Evolutionary conservation across 2,329 filamentous ascomycete species (phyloP).

Genomic region (Fusarium floridanum): DNA sequence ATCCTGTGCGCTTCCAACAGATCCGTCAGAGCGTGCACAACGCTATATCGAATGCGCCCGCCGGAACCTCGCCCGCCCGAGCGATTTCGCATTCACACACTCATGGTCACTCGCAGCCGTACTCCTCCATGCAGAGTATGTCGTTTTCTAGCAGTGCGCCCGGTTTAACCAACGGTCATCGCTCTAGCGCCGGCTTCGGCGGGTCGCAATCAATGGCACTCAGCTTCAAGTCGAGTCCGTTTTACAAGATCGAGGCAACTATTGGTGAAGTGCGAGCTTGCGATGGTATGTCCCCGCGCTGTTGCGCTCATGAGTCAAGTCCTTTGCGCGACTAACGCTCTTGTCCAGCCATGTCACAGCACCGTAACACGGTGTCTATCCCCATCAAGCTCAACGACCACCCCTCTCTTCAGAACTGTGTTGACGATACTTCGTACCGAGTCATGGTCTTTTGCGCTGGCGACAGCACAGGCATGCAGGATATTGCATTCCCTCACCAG

Average conservation of each 20-base stretch:
- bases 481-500: constrained; percentile 91
- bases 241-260: constrained; percentile 78
- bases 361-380: constrained; percentile 63
- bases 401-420: constrained; percentile 66
- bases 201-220: constrained; percentile 33
- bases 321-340: constrained; percentile 11
- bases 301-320: neutral
- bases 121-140: constrained; percentile 37
- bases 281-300: constrained; percentile 71
- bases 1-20: constrained; percentile 58
- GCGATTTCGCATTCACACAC: constrained; percentile 28
- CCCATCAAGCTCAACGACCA: constrained; percentile 64
- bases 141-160: constrained; percentile 35
- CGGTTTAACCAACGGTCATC: constrained; percentile 38
- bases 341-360: constrained; percentile 66
- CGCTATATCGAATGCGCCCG: constrained; percentile 47
- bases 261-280: constrained; percentile 76
- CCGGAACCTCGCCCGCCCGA: constrained; percentile 35
- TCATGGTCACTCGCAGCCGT: constrained; percentile 20
- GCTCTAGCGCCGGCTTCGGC: constrained; percentile 32
- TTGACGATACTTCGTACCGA: constrained; percentile 71
- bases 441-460: constrained; percentile 88
- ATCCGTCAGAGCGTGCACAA: constrained; percentile 59
- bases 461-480: constrained; percentile 73
- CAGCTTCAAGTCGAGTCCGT: constrained; percentile 80